phyloP scores from a whole-genome alignment of 441 rosid species.

The Pelargonium citronellum region DNA sequence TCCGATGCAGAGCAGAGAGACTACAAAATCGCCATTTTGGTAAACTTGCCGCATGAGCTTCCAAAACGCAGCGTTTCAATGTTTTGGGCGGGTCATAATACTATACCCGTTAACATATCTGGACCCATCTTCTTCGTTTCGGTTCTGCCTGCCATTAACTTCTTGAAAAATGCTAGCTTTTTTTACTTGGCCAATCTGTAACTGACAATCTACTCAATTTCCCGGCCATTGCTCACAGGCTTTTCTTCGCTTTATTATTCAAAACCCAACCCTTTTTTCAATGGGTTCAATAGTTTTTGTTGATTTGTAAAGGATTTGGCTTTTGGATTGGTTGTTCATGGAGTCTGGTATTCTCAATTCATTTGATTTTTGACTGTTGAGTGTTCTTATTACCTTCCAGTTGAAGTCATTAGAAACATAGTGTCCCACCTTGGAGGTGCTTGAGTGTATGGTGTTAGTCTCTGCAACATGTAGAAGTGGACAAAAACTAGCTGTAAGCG shows the following conservation, averaged over 20 bases:
- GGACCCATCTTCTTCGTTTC: conserved; percentile 2
- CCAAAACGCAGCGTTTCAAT: conserved; percentile 1
- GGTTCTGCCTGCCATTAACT: neutral
- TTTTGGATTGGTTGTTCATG: neutral
- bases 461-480: conserved; percentile 71
- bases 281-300: neutral
- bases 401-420: conserved; percentile 62
- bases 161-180: too few relatives aligned
- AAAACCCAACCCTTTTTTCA: too few relatives aligned
- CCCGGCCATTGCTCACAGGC: too few relatives aligned
- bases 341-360: neutral
- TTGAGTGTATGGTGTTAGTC: conserved; percentile 48
- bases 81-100: neutral
- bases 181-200: neutral
- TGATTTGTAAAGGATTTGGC: conserved; percentile 9
- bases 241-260: too few relatives aligned
- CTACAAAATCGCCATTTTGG: conserved; percentile 5
- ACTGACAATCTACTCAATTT: neutral
- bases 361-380: conserved; percentile 7
- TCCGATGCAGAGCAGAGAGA: conserved; percentile 7
- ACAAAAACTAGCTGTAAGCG: conserved; percentile 52
- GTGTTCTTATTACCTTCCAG: conserved; percentile 30
- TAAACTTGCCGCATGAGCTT: neutral
- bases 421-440: conserved; percentile 49
- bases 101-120: neutral